These are phyloP conservation scores for Collybia sp. DNA, from an alignment of 768 basidiomycete genomes.

Conservation along the genomic window DNA sequence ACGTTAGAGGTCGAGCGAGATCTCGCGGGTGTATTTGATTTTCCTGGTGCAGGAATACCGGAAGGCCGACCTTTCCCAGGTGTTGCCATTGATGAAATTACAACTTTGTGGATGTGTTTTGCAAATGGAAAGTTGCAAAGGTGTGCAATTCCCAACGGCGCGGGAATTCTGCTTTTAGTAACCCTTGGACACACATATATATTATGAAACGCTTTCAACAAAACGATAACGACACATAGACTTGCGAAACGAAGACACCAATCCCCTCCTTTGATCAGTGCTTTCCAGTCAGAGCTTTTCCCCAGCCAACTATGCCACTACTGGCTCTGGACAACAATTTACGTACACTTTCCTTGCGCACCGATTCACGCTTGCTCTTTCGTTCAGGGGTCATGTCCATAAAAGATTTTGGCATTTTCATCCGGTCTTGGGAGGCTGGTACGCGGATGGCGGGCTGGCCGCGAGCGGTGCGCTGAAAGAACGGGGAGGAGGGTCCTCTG, in stretches of 20 bases:
- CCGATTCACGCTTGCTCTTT: neutral
- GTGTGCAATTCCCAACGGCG: neutral
- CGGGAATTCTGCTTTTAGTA: too few species aligned
- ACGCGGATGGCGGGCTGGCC: conserved; percentile 3
- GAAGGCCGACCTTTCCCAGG: conserved; percentile 39
- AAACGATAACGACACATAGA: neutral
- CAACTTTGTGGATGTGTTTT: too few species aligned
- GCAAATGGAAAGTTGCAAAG: neutral
- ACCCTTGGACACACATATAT: conserved; percentile 7
- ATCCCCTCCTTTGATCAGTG: conserved; percentile 6
- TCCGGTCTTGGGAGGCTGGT: neutral
- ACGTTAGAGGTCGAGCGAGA: conserved; percentile 62
- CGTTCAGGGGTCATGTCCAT: conserved; percentile 32
- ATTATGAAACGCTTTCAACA: conserved; percentile 5
- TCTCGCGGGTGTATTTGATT: conserved; percentile 64
- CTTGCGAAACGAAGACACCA: neutral
- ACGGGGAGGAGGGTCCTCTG: conserved; percentile 6
- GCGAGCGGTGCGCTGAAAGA: conserved; percentile 7
- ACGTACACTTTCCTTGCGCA: conserved; percentile 6
- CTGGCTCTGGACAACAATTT: conserved; percentile 14
- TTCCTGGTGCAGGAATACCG: conserved; percentile 35
- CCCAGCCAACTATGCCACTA: conserved; percentile 11
- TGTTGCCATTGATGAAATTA: conserved; percentile 23
- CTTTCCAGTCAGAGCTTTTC: conserved; percentile 10
- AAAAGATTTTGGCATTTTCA: conserved; percentile 23